Conservation (phyloP, 805 yeast genomes). For the Candida coquimbonensis region DNA sequence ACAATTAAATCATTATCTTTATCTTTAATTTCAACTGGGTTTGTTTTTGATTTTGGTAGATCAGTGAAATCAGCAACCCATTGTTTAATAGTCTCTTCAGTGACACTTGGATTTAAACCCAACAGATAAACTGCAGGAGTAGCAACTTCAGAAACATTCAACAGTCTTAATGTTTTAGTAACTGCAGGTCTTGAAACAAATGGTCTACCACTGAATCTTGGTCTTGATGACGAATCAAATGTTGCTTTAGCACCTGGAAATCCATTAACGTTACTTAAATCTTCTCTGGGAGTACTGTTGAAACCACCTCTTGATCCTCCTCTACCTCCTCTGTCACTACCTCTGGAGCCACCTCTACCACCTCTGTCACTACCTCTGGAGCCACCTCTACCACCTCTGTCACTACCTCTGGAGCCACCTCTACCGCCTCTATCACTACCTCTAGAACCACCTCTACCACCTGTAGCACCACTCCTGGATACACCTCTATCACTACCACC, state of each 20-base stretch:
- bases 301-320: no score
- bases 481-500: not conserved
- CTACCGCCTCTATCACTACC: not conserved
- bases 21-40: not conserved
- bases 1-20: not conserved
- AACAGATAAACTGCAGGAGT: constrained; percentile 13
- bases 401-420: not conserved
- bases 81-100: constrained; percentile 11
- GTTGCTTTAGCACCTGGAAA: not conserved
- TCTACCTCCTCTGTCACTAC: not conserved
- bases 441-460: no score
- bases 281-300: not conserved
- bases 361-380: not conserved
- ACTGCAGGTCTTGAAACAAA: not conserved
- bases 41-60: not conserved
- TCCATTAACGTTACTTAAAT: constrained; percentile 2
- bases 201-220: no score
- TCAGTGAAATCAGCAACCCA: constrained; percentile 8
- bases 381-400: constrained; percentile 2
- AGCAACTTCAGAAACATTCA: constrained; percentile 9
- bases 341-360: not conserved
- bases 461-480: not conserved
- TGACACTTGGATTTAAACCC: constrained; percentile 8
- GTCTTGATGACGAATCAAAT: no score
- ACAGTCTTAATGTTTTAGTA: constrained; percentile 2